phyloP scores from a whole-genome alignment of 2,329 filamentous ascomycete genomes.

The Venturia nashicola region DNA sequence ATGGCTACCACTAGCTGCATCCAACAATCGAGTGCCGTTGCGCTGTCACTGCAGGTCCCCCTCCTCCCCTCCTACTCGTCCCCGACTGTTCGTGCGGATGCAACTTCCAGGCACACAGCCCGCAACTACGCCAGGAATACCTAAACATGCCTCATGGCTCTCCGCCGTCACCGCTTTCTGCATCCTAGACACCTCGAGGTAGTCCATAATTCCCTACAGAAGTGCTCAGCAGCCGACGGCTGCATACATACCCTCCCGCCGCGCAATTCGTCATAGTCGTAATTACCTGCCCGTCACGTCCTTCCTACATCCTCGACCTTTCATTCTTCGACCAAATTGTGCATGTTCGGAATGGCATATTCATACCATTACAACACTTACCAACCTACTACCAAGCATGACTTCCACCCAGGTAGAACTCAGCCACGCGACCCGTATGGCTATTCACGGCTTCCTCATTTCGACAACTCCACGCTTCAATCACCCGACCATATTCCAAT shows the following conservation, averaged over 20 bases:
- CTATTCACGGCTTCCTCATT: neutral
- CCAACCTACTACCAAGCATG: neutral
- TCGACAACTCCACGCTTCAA: neutral
- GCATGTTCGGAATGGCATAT: slow-evolving; percentile 1
- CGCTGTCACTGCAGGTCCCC: neutral
- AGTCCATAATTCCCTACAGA: neutral
- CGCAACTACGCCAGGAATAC: neutral
- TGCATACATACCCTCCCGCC: neutral
- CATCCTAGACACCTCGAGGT: neutral
- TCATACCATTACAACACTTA: slow-evolving; percentile 3
- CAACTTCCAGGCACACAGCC: slow-evolving; percentile 1
- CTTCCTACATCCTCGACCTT: neutral
- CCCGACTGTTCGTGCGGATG: neutral
- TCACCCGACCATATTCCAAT: slow-evolving; percentile 2
- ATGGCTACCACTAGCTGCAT: neutral
- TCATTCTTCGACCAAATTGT: neutral
- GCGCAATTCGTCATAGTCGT: neutral
- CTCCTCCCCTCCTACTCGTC: neutral
- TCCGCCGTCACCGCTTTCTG: slow-evolving; percentile 1
- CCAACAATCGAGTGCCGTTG: neutral
- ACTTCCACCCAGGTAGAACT: neutral
- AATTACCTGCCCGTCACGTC: neutral
- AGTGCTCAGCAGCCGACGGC: neutral
- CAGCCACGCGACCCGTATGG: neutral
- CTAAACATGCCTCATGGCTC: too few species aligned